These are phyloP conservation scores for Sergeia podlipaevii DNA, from an alignment of 208 protist genomes.

Conservation along the genomic window DNA sequence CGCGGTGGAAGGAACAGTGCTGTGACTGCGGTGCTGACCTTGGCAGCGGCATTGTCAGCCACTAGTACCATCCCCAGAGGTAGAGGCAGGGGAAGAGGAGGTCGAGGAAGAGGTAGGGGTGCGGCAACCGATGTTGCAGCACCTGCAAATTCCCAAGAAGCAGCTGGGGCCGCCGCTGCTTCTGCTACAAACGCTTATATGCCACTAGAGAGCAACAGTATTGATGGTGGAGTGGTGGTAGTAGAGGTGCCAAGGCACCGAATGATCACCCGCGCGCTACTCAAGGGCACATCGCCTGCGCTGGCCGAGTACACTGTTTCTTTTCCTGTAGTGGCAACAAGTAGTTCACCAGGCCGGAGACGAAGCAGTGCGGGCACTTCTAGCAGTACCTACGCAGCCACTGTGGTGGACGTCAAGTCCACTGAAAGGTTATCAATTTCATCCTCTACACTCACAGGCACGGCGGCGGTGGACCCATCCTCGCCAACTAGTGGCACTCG, in stretches of 20 bases:
- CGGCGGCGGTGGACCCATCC: neutral
- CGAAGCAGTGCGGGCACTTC: neutral
- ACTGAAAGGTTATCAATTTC: neutral
- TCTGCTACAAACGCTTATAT: slow-evolving; percentile 1
- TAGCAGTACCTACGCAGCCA: neutral
- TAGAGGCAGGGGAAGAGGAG: neutral
- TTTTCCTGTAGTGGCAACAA: too few relatives aligned
- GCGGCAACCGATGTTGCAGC: too few relatives aligned
- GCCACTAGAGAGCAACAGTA: too few relatives aligned
- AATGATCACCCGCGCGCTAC: slow-evolving; percentile 64
- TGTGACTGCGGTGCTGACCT: neutral
- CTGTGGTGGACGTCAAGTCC: neutral
- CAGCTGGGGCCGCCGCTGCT: neutral
- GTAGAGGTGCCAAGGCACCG: slow-evolving; percentile 25
- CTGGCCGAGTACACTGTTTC: slow-evolving; percentile 2
- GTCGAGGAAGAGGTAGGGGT: slow-evolving; percentile 2
- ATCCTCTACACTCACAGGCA: neutral
- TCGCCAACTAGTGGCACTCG: neutral
- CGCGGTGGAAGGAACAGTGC: neutral
- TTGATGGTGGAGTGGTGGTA: too few relatives aligned
- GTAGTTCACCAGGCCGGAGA: too few relatives aligned
- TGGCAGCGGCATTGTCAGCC: too few relatives aligned
- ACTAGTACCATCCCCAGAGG: too few relatives aligned
- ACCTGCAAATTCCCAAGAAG: neutral
- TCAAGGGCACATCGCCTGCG: slow-evolving; percentile 30